phyloP scores from a whole-genome alignment of 2,329 filamentous ascomycete species.

The Huntiella omanensis region DNA sequence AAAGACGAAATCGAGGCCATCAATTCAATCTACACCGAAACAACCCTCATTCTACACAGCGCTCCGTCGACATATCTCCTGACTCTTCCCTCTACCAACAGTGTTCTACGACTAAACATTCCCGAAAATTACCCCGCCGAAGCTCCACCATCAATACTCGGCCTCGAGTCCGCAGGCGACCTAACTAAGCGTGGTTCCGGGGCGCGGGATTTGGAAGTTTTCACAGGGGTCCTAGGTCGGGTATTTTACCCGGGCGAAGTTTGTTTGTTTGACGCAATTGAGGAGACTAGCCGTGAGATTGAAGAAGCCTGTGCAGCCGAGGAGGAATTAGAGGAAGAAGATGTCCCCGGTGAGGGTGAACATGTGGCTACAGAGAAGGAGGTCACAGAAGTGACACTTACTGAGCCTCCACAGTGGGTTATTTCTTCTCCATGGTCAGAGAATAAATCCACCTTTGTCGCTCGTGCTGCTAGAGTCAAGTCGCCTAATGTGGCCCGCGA shows the following conservation, averaged over 20 bases:
- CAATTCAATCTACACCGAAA: conserved; percentile 64
- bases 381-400: conserved; percentile 3
- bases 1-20: conserved; percentile 61
- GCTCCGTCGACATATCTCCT: conserved; percentile 34
- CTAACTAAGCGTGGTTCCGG: conserved; percentile 53
- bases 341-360: conserved; percentile 5
- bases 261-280: conserved; percentile 81
- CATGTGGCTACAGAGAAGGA: conserved; percentile 9
- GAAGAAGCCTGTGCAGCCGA: conserved; percentile 17
- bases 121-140: conserved; percentile 50
- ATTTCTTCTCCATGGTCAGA: conserved; percentile 57
- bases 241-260: conserved; percentile 58
- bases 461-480: conserved; percentile 50
- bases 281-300: conserved; percentile 39
- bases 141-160: conserved; percentile 53
- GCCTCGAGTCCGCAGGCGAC: conserved; percentile 59
- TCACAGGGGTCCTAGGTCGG: conserved; percentile 45
- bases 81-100: conserved; percentile 41
- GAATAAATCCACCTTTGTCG: conserved; percentile 76
- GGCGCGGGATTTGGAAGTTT: conserved; percentile 46
- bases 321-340: conserved; percentile 5
- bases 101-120: conserved; percentile 47
- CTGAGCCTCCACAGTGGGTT: conserved; percentile 41
- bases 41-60: conserved; percentile 33
- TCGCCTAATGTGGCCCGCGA: conserved; percentile 51